Base-by-base conservation (phyloP, 139 green algal genomes). In the Tetradesmus lagerheimii region DNA sequence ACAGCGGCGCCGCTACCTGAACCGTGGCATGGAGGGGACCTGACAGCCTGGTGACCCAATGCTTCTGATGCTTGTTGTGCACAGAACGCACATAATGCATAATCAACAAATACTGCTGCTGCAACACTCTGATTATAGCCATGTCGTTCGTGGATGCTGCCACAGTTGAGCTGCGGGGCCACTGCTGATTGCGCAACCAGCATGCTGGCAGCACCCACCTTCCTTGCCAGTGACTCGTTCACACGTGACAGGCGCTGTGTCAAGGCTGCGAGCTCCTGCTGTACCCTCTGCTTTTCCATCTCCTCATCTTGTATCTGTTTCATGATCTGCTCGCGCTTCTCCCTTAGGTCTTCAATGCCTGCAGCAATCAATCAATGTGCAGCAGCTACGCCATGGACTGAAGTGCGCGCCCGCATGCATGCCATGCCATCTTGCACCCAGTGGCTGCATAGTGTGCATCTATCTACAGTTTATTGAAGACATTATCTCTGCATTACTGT, bases 261-360 rank as follows among this genome's bases (percentile, higher is more conserved):
- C 31, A 91, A 47, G 25, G 41, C 62, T 64, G 62, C 39, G 9
- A 91, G 88, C 39, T 88, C 80, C 15, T 41, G 34, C 41, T 91
- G 88, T 25, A 91, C 88, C 80, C 93, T 95, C 6, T 71, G 39
- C 62, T 95, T 95, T 50, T 97, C 93, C 2, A 53, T 84, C 90
- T 96, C 94, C 53, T 97, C 94, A 34, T 96, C 93, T 35, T 93
- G 66, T 39, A 96, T 93, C 82, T 94, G 91, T 29, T 91, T 85
- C 23, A 95, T 35, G 16, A 98, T 91, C 53, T 93, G 89, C 31
- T 93, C 93, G 18, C 94, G 85, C 88, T 95, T 97, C 83, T 97
- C 94, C 20, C 92, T 89, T 37, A 98, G 89, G 41, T 97, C 96
- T 89, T 98, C 95, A 45, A 98, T 96, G 88, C 95, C 94, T 96